Conservation (phyloP, 345 rosid species). For the Gossypium raimondii region DNA sequence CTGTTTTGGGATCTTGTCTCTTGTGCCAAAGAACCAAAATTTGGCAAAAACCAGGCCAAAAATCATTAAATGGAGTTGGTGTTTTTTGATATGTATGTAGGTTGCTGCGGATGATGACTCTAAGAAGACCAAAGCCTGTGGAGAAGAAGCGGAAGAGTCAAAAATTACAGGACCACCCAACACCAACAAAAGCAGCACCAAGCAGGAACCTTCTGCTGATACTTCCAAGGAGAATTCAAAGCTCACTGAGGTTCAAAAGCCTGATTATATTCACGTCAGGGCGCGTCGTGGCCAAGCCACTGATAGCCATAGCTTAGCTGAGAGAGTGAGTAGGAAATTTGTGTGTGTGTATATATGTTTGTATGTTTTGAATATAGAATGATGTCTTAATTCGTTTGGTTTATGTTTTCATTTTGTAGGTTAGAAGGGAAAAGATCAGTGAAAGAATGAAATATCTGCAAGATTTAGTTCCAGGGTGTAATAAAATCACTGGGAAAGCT, state of each 20-base stretch:
- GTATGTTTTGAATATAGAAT: neutral
- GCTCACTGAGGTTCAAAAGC: constrained; percentile 52
- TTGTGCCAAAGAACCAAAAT: neutral
- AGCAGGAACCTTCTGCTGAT: constrained; percentile 39
- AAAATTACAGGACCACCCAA: constrained; percentile 44
- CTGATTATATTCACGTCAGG: constrained; percentile 90
- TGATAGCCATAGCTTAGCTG: constrained; percentile 96
- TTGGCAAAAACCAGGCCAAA: neutral
- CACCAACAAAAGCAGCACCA: constrained; percentile 35
- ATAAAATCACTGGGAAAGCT: constrained; percentile 68
- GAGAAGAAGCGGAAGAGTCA: constrained; percentile 51
- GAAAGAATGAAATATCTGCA: constrained; percentile 84
- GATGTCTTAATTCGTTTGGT: neutral
- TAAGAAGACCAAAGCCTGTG: constrained; percentile 32
- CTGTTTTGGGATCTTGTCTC: neutral
- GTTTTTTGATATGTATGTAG: constrained; percentile 22
- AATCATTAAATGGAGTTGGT: neutral
- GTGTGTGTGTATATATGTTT: neutral
- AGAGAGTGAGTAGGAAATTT: constrained; percentile 56
- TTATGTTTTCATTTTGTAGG: constrained; percentile 37
- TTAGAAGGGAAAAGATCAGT: constrained; percentile 81
- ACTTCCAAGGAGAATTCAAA: constrained; percentile 68
- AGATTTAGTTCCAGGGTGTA: constrained; percentile 74
- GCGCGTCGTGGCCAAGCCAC: constrained; percentile 99
- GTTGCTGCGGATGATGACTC: constrained; percentile 36